These are phyloP conservation scores for Bipolaris bicolor DNA, from an alignment of 2,329 filamentous ascomycete species.

Conservation along the genomic window DNA sequence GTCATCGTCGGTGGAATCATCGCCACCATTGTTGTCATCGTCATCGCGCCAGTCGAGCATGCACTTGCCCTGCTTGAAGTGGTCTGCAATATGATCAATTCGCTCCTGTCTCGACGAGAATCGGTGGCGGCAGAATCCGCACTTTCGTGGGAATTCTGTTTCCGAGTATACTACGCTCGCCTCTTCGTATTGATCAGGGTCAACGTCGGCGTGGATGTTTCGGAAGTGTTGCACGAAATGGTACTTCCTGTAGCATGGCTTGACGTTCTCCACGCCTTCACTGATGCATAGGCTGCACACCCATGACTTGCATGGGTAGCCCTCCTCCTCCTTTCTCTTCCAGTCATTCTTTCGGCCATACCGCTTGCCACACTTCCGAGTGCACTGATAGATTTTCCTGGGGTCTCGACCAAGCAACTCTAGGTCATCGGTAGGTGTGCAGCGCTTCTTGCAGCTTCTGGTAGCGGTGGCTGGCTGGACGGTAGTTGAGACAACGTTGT, in stretches of 20 bases:
- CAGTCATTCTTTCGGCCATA: conserved; percentile 49
- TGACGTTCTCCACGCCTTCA: conserved; percentile 43
- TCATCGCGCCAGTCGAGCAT: conserved; percentile 49
- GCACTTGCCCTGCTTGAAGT: conserved; percentile 48
- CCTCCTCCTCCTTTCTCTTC: conserved; percentile 49
- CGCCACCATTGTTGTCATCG: conserved; percentile 29
- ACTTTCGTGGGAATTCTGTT: conserved; percentile 44
- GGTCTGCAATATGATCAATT: conserved; percentile 48
- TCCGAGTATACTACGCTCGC: conserved; percentile 41
- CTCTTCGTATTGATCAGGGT: conserved; percentile 41
- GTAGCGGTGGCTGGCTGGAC: conserved; percentile 22
- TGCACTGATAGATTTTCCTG: conserved; percentile 49
- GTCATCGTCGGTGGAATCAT: conserved; percentile 36
- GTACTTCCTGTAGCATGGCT: conserved; percentile 47
- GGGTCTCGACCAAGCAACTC: conserved; percentile 39
- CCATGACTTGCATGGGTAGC: conserved; percentile 46
- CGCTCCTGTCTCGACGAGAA: conserved; percentile 45
- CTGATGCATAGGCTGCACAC: conserved; percentile 42
- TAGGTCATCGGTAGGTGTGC: conserved; percentile 40
- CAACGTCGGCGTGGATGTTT: conserved; percentile 45
- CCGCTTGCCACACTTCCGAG: conserved; percentile 46
- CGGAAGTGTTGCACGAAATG: conserved; percentile 49
- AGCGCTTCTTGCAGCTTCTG: conserved; percentile 44
- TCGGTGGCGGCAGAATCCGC: conserved; percentile 46
- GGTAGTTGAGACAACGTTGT: conserved; percentile 24